Evolutionary conservation across 129 eudicot genomes (phyloP).

Genomic region (sunflower (Helianthus annuus)): HanXRQr2.0-SUNRISE NC_035442.2:155099401-155099900

Average conservation of each 20-base stretch:
- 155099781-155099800: background rate
- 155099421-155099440: slow-evolving; percentile 78
- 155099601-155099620: too few species aligned
- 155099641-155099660: too few species aligned
- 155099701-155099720: too few species aligned
- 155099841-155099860: background rate
- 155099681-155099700: too few species aligned
- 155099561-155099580: background rate
- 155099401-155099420: slow-evolving; percentile 80
- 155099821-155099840: background rate
- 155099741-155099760: background rate
- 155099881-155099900: background rate
- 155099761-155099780: background rate
- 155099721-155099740: too few species aligned
- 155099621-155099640: too few species aligned
- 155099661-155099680: too few species aligned
- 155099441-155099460: slow-evolving; percentile 56
- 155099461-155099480: slow-evolving; percentile 63
- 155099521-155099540: background rate
- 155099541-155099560: background rate
- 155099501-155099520: background rate
- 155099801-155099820: background rate
- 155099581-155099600: too few species aligned
- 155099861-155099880: background rate
- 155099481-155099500: background rate